Conservation (phyloP, 2,329 filamentous ascomycete species). For the Neonectria magnoliae region DNA sequence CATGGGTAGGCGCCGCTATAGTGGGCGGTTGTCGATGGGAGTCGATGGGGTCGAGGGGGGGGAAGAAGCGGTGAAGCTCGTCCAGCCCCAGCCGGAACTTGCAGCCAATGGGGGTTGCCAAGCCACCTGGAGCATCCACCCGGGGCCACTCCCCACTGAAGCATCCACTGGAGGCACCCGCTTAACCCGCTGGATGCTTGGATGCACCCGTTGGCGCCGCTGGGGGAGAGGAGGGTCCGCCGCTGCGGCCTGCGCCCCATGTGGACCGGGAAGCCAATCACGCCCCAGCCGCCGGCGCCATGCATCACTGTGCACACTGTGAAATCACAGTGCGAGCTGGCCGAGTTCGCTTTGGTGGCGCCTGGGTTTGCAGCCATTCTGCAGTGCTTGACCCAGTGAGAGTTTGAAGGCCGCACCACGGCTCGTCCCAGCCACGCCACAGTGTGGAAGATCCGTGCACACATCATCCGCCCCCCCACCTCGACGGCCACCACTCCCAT, state of each 20-base stretch:
- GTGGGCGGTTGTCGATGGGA: slow-evolving; percentile 45
- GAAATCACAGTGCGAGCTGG: slow-evolving; percentile 14
- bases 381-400: slow-evolving; percentile 8
- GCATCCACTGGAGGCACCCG: slow-evolving; percentile 25
- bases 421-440: slow-evolving; percentile 11
- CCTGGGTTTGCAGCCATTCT: slow-evolving; percentile 8
- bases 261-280: slow-evolving; percentile 36
- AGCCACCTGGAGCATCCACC: slow-evolving; percentile 40
- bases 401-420: not conserved
- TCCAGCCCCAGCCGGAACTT: slow-evolving; percentile 47
- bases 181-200: slow-evolving; percentile 40
- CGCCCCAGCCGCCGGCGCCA: slow-evolving; percentile 8
- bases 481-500: slow-evolving; percentile 6
- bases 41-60: slow-evolving; percentile 17
- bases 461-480: slow-evolving; percentile 12
- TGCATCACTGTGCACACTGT: slow-evolving; percentile 17
- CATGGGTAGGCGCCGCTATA: slow-evolving; percentile 35
- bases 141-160: slow-evolving; percentile 34
- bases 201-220: slow-evolving; percentile 29
- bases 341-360: not conserved
- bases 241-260: slow-evolving; percentile 39
- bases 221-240: slow-evolving; percentile 27
- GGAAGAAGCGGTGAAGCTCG: slow-evolving; percentile 52
- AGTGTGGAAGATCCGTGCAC: not conserved
- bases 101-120: slow-evolving; percentile 49